Base-by-base conservation (phyloP, 331 rosid species). In the Rhamnella rubrinervis region DNA sequence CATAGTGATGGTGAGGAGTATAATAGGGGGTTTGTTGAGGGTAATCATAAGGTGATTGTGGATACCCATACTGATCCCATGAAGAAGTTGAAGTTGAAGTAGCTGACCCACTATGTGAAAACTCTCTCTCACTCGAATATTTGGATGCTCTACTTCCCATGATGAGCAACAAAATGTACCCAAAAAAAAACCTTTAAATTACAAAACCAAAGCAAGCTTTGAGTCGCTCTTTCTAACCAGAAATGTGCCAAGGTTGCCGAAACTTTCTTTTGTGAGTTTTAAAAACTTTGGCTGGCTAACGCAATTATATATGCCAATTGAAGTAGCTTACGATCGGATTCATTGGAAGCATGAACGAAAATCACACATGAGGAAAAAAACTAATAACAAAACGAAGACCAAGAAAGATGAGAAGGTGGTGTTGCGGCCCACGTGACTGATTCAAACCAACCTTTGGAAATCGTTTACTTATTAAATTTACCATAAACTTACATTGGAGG, bases 101-200 rank as follows among this genome's bases (percentile, higher is more conserved):
- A 63, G 56, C 71, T 70, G 80, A 74, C 3, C 78, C 80, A 41
- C 71, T 20, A 8, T 76, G 60, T 15, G 85, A 9, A 71, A 31
- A 40, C 39, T 66, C 77, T 35, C 85, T 85, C 68, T 71, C 41
- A 10, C 71, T 65, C 68, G 76, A 76, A 50, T 28, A 80, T 78
- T 68, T 86, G 26, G 96, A 89, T 28, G 55, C 64, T 75, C 63
- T 84, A 21, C 80, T 82, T 65, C 93, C 93, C 96, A 89, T 89
- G 25, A 73, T 89, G 31, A 73, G n/a, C 0, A 62, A 31, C 1
- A 40, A 66, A 66, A 7, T 49, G 12, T 7, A 6, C 16, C 2
- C 5, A 31, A 31, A 40, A 31, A 40, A 46, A 69, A 39, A 78
- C 81, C 64, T 77, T 77, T 77, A 71, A 57, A 72, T 69, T 4